Percentiles rank a stretch among this genome's conserved stretches.
These are phyloP conservation scores for Hirschioporus abietinus DNA, from an alignment of 768 basidiomycete genomes.

Conservation along the genomic window DNA sequence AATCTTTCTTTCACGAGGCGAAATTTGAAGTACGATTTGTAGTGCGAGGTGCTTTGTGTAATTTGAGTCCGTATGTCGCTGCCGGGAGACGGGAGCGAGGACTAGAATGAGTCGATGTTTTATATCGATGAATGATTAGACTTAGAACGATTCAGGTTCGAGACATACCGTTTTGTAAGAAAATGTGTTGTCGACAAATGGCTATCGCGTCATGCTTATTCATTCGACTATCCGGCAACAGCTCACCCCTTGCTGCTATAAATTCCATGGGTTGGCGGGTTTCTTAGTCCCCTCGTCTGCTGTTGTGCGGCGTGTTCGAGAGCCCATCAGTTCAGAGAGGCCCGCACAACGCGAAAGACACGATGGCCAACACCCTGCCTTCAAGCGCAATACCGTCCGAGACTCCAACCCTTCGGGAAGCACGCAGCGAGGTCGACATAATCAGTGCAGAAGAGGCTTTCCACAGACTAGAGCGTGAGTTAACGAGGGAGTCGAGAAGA, in stretches of 20 bases:
- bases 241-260: not conserved
- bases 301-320: not conserved
- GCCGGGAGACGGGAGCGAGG: not conserved
- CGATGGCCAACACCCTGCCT: not conserved
- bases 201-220: not conserved
- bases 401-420: not conserved
- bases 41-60: not conserved
- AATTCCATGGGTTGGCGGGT: not conserved
- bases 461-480: constrained; percentile 13
- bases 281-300: not conserved
- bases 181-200: not conserved
- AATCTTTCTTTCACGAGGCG: not conserved
- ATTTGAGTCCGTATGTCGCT: not conserved
- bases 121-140: not conserved
- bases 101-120: not conserved
- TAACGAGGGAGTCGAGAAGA: constrained; percentile 11
- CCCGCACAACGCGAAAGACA: not conserved
- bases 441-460: constrained; percentile 17
- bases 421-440: constrained; percentile 11
- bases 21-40: not conserved
- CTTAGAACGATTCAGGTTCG: not conserved
- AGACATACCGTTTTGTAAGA: not conserved
- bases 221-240: not conserved
- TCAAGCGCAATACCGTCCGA: not conserved
- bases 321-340: not conserved